These are phyloP conservation scores for Discostella stelligera DNA, from an alignment of 352 stramenopile species.

Conservation along the genomic window DNA sequence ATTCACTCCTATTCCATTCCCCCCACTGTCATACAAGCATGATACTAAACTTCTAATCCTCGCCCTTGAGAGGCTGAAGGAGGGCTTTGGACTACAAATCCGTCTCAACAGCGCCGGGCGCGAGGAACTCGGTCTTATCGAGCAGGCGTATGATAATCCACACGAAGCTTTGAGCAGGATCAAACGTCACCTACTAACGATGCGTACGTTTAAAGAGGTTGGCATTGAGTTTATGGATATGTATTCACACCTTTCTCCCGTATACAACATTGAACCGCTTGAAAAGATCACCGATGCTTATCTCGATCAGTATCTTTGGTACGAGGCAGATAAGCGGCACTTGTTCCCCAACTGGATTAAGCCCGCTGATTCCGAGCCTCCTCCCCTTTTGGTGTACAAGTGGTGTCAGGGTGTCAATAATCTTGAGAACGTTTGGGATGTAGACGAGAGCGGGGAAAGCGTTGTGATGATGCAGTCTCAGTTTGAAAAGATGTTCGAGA, in stretches of 20 bases:
- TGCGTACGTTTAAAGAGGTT: constrained; percentile 99
- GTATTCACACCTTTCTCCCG: constrained; percentile 97
- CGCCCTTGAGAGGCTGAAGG: constrained; percentile 97
- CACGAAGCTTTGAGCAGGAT: constrained; percentile 94
- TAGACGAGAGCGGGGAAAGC: constrained; percentile 93
- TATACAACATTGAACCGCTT: constrained; percentile 99
- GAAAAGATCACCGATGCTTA: constrained; percentile 99
- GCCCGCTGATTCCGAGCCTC: constrained; percentile 97
- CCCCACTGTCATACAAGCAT: constrained; percentile 99
- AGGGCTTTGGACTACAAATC: constrained; percentile 97
- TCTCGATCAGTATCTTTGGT: constrained; percentile 99
- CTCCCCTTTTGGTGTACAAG: constrained; percentile 98
- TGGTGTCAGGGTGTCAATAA: constrained; percentile 99
- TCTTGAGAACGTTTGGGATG: constrained; percentile 97
- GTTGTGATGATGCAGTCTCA: constrained; percentile 98
- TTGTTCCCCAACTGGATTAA: constrained; percentile 99
- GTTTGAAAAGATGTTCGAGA: constrained; percentile 99
- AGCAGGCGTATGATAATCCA: constrained; percentile 99
- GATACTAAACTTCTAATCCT: constrained; percentile 99
- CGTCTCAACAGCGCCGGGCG: constrained; percentile 96
- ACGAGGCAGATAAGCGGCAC: constrained; percentile 99
- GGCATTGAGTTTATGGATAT: constrained; percentile 99
- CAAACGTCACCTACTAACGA: constrained; percentile 98
- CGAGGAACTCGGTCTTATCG: constrained; percentile 98
- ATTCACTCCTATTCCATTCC: constrained; percentile 99